These are phyloP conservation scores for Papiliotrema terrestris DNA, from an alignment of 1,284 basidiomycete genomes.

Conservation along the genomic window DNA sequence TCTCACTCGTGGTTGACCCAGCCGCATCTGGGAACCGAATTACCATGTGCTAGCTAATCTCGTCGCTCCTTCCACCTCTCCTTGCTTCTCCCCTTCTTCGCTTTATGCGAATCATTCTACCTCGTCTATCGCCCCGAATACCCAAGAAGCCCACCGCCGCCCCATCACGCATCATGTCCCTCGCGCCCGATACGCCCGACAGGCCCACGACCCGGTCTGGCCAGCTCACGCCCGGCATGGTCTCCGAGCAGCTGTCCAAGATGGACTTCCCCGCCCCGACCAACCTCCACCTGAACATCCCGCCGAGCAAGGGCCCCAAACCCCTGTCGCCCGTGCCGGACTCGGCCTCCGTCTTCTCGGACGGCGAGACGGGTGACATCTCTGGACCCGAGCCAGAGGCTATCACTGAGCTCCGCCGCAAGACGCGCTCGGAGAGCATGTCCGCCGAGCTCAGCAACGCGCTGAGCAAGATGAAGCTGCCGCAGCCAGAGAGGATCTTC, in stretches of 20 bases:
- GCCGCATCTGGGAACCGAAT: too few relatives aligned
- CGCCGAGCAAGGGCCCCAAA: conserved; percentile 1
- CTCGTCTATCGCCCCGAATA: too few relatives aligned
- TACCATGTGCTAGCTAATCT: too few relatives aligned
- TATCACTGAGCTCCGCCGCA: conserved; percentile 28
- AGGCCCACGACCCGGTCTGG: conserved; percentile 4
- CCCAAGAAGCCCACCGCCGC: too few relatives aligned
- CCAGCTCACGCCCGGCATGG: conserved; percentile 41
- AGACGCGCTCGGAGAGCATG: conserved; percentile 41
- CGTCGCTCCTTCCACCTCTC: neutral
- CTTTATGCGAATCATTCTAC: too few relatives aligned
- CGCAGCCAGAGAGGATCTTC: conserved; percentile 49
- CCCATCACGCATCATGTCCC: conserved; percentile 19
- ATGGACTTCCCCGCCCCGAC: conserved; percentile 46
- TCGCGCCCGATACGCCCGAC: conserved; percentile 25
- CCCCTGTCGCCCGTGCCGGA: conserved; percentile 6
- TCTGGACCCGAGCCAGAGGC: conserved; percentile 49
- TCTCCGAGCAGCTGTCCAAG: conserved; percentile 45
- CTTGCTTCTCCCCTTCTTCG: neutral
- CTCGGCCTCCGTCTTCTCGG: conserved; percentile 8
- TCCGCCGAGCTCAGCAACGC: conserved; percentile 44
- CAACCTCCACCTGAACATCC: conserved; percentile 32
- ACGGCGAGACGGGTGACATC: conserved; percentile 29
- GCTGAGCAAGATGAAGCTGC: conserved; percentile 46
- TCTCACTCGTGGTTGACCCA: too few relatives aligned